A percentile compares a stretch with the other conserved stretches of the same genome.
Conservation (phyloP, 139 green algal genomes). For the Coccomyxa sp. region DNA sequence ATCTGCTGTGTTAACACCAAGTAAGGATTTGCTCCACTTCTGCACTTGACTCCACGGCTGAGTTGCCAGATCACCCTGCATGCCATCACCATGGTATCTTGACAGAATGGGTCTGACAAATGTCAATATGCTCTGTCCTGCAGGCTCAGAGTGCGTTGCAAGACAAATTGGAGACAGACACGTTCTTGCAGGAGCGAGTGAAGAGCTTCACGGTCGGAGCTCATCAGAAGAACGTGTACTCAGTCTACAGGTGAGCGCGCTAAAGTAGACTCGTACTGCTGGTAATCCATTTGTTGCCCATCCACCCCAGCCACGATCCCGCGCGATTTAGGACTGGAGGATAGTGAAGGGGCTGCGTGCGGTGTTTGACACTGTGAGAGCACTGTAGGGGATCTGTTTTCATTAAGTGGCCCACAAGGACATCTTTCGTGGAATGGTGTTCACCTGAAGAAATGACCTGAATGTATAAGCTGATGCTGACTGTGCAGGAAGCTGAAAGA, state of each 20-base stretch:
- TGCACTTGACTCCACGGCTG: too few relatives aligned
- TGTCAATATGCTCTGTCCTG: background rate
- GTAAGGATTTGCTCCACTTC: too few relatives aligned
- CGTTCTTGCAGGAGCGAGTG: slow-evolving; percentile 43
- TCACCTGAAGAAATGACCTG: background rate
- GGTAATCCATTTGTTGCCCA: too few relatives aligned
- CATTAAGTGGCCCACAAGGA: too few relatives aligned
- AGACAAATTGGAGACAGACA: slow-evolving; percentile 41
- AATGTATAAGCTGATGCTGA: background rate
- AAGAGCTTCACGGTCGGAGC: slow-evolving; percentile 37
- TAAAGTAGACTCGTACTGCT: background rate
- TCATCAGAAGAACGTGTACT: slow-evolving; percentile 60
- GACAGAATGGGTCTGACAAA: background rate
- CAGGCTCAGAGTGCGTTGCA: slow-evolving; percentile 33
- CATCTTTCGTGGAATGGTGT: background rate
- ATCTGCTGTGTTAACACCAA: too few relatives aligned
- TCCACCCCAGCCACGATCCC: too few relatives aligned
- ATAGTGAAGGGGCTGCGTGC: too few relatives aligned
- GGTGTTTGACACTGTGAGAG: too few relatives aligned
- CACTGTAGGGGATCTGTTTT: too few relatives aligned
- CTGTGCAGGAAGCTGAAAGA: slow-evolving; percentile 54
- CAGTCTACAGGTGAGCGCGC: slow-evolving; percentile 47
- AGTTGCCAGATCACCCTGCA: too few relatives aligned
- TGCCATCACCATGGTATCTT: background rate
- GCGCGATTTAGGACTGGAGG: background rate